Base-by-base conservation (phyloP, 257 asterid species). In the Capsicum baccatum region DNA sequence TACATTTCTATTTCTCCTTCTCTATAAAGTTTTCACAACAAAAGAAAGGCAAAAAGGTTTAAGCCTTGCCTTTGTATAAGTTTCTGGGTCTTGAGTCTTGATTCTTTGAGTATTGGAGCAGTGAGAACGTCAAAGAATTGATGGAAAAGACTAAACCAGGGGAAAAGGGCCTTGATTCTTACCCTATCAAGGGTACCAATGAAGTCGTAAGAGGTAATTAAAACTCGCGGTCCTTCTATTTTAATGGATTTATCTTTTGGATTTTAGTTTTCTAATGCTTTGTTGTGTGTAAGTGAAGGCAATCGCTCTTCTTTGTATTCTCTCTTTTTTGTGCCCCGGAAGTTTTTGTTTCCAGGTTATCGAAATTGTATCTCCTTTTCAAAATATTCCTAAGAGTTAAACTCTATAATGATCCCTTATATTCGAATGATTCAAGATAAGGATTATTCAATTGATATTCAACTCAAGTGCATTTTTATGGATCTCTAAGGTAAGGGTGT, bases 71-170 rank as follows among this genome's bases (percentile, higher is more conserved):
- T 2, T 67, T 33, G 47, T 66, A 12, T 14, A 66, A 66, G 73
- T 66, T 66, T 62, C 13, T 60, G 67, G 67, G 17, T 64, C 70
- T 64, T 11, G 70, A 64, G 15, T 44, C 57, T 69, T 39, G 78
- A 39, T n/a, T 69, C 54, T 69, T 39, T 39, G 44, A 39, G 44
- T 39, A 4, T 39, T 42, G 68, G 37, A 21, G 14, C 68, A 19
- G 68, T 62, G 70, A 63, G 16, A 26, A 14, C 15, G 62, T 5
- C 19, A 56, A 21, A 59, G 33, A 60, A n/a, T 44, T 81, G 35
- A 96, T 96, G 98, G 99, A 98, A 82, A 96, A 96, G 96, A 96
- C 99, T 83, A 96, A 95, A 89, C 98, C 98, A 35, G 99, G 99
- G 55, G 93, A 91, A 85, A 93, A 94, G 87, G 98, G 94, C 92